These are phyloP conservation scores for Cladosporium sphaerospermum DNA, from an alignment of 2,329 filamentous ascomycete genomes.

Conservation along the genomic window DNA sequence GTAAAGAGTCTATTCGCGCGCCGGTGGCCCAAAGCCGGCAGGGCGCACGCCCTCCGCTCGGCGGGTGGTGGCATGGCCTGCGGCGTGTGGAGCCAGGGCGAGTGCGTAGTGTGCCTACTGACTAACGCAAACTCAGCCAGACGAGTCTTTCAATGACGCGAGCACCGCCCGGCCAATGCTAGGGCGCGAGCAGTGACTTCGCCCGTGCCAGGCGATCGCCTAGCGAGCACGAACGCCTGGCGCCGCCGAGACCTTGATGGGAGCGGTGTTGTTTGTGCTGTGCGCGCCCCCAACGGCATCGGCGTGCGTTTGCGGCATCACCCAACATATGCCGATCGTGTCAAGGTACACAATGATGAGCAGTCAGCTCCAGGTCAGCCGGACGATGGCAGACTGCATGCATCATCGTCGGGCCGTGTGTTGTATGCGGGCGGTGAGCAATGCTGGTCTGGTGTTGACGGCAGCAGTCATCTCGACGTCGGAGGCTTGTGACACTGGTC, in stretches of 20 bases:
- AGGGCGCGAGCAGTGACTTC: conserved; percentile 9
- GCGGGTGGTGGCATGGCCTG: neutral
- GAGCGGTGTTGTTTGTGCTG: neutral
- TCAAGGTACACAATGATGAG: neutral
- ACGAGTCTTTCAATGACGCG: conserved; percentile 5
- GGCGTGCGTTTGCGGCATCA: neutral
- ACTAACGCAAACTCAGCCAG: conserved; percentile 7
- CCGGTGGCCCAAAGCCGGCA: conserved; percentile 1
- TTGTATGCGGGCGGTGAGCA: conserved; percentile 1
- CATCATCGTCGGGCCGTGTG: too few species aligned
- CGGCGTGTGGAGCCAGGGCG: neutral
- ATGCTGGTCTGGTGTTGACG: neutral
- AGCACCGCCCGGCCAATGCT: conserved; percentile 4
- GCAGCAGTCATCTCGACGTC: neutral
- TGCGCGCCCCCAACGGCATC: neutral
- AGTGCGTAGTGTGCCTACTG: neutral
- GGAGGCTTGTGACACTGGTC: neutral
- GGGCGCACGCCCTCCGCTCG: conserved; percentile 3
- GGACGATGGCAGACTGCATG: neutral
- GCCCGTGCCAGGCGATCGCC: conserved; percentile 7
- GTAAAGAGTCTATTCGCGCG: conserved; percentile 10
- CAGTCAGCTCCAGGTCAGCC: conserved; percentile 8
- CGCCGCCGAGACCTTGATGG: conserved; percentile 1
- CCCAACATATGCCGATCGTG: neutral
- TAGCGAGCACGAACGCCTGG: neutral